phyloP scores from a whole-genome alignment of 1,284 basidiomycete genomes.

The Waitea zeae region DNA sequence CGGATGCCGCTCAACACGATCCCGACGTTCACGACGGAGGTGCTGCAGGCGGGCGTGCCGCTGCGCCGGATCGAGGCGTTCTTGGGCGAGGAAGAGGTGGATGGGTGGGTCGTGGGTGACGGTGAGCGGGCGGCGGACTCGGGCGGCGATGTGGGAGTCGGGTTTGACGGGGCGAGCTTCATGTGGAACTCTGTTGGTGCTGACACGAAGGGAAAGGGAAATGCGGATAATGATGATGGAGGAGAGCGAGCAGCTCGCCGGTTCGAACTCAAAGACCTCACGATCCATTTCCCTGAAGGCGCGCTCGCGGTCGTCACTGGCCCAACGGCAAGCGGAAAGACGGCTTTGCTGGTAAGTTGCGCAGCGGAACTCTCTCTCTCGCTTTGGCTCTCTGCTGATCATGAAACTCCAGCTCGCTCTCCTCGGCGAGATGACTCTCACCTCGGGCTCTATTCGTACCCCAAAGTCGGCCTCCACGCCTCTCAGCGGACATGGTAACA shows the following conservation, averaged over 20 bases:
- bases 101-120: no score
- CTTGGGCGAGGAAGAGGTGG: constrained; percentile 67
- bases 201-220: constrained; percentile 13
- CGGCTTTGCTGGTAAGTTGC: constrained; percentile 36
- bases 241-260: constrained; percentile 18
- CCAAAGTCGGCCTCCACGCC: constrained; percentile 42
- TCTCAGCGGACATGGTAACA: constrained; percentile 46
- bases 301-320: constrained; percentile 47
- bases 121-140: constrained; percentile 6
- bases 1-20: constrained; percentile 54
- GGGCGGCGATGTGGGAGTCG: constrained; percentile 26
- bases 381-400: no score
- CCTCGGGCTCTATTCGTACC: constrained; percentile 35
- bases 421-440: constrained; percentile 44
- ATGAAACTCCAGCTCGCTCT: constrained; percentile 41
- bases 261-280: constrained; percentile 52
- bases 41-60: constrained; percentile 58
- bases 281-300: constrained; percentile 52
- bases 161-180: constrained; percentile 46
- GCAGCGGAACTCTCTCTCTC: not conserved
- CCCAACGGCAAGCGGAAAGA: constrained; percentile 71
- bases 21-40: constrained; percentile 45
- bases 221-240: constrained; percentile 8
- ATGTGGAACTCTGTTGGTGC: constrained; percentile 51
- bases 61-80: constrained; percentile 70